Evolutionary conservation across 805 yeast species (phyloP).

Genomic region (Priceomyces carsonii): DNA sequence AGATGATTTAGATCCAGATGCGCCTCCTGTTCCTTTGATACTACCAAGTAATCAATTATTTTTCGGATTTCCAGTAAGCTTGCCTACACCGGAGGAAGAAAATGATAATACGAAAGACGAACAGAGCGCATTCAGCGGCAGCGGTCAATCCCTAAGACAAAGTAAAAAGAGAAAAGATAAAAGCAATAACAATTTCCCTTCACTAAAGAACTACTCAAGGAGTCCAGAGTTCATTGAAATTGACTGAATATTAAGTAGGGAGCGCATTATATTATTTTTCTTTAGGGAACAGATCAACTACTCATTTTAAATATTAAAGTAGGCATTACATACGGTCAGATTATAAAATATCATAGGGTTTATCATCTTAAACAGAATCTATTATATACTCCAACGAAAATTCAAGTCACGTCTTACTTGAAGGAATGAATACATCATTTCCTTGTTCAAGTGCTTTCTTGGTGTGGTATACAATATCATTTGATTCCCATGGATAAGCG

Average conservation of each 20-base stretch:
- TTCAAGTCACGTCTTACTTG: too few relatives aligned
- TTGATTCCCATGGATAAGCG: conserved; percentile 85
- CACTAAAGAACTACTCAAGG: conserved; percentile 62
- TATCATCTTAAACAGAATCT: neutral
- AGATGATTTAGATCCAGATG: conserved; percentile 51
- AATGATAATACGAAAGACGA: conserved; percentile 32
- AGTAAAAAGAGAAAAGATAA: conserved; percentile 68
- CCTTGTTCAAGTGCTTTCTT: conserved; percentile 73
- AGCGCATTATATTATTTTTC: too few relatives aligned
- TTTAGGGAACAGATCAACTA: too few relatives aligned
- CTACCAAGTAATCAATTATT: conserved; percentile 86
- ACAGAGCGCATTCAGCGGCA: conserved; percentile 52
- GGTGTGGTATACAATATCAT: conserved; percentile 73
- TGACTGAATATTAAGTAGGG: conserved; percentile 41
- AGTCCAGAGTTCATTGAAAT: conserved; percentile 83
- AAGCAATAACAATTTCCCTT: conserved; percentile 41
- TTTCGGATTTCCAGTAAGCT: conserved; percentile 84
- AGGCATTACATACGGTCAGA: neutral
- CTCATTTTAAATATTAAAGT: too few relatives aligned
- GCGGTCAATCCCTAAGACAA: conserved; percentile 75
- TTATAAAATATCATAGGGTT: neutral
- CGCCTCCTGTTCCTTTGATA: conserved; percentile 68
- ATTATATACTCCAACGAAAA: neutral
- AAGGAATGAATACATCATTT: conserved; percentile 55
- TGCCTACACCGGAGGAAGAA: conserved; percentile 33